phyloP scores from a whole-genome alignment of 139 green algal species.

The Eudorina sp. region DNA sequence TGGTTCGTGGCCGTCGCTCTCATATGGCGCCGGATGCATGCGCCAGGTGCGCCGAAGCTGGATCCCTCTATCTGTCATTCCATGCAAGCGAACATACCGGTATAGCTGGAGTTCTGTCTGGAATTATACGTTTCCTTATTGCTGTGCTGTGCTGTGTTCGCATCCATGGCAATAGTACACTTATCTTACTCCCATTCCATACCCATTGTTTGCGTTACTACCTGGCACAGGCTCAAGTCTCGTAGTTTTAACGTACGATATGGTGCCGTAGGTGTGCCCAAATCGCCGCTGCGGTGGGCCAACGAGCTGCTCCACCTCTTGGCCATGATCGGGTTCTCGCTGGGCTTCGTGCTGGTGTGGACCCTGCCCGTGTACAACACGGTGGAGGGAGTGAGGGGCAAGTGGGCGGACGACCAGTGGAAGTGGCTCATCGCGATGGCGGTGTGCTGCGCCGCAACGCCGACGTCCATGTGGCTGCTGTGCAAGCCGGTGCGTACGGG shows the following conservation, averaged over 20 bases:
- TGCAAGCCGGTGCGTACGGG: constrained; percentile 28
- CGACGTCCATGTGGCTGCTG: constrained; percentile 41
- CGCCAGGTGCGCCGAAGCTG: too few relatives aligned
- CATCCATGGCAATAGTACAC: too few relatives aligned
- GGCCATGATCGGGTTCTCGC: constrained; percentile 27
- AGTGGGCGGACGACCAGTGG: constrained; percentile 34
- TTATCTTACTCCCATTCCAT: too few relatives aligned
- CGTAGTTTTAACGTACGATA: too few relatives aligned
- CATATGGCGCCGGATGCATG: constrained; percentile 56
- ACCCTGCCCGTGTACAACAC: constrained; percentile 46
- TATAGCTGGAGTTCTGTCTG: too few relatives aligned
- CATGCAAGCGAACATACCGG: too few relatives aligned
- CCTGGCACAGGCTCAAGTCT: too few relatives aligned
- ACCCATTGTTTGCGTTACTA: too few relatives aligned
- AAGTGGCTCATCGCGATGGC: constrained; percentile 45
- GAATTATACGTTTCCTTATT: too few relatives aligned
- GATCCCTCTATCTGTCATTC: too few relatives aligned
- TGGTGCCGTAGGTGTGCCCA: background rate
- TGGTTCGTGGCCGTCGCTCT: constrained; percentile 70
- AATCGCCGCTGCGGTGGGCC: background rate
- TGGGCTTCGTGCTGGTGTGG: constrained; percentile 52
- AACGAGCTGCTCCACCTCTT: constrained; percentile 25
- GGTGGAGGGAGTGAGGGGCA: background rate
- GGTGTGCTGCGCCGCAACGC: background rate
- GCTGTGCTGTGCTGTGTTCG: too few relatives aligned